phyloP scores from a whole-genome alignment of 2,329 filamentous ascomycete species.

The Colletotrichum simmondsii region DNA sequence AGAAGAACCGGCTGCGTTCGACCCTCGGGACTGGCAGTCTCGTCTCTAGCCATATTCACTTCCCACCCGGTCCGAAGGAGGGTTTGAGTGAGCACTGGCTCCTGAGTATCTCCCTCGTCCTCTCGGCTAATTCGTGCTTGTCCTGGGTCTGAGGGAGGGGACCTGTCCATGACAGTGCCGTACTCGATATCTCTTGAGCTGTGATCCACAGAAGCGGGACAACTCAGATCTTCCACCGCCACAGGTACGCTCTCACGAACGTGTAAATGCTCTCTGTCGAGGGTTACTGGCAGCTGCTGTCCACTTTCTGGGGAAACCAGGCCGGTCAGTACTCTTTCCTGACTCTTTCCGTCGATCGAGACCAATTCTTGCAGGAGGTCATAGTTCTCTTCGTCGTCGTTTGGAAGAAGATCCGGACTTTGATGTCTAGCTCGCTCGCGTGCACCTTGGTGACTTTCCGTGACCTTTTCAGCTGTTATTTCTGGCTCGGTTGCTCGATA shows the following conservation, averaged over 20 bases:
- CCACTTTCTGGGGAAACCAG: not conserved
- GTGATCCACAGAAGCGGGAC: not conserved
- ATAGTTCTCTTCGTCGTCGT: not conserved
- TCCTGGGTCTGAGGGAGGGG: not conserved
- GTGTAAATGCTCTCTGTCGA: not conserved
- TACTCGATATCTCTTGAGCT: not conserved
- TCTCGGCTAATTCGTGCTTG: not conserved
- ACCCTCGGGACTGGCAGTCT: slow-evolving; percentile 7
- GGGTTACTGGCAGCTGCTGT: not conserved
- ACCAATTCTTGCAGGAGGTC: not conserved
- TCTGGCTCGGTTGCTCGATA: slow-evolving; percentile 44
- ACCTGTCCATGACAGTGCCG: not conserved
- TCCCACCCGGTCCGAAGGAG: slow-evolving; percentile 11
- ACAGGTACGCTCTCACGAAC: too few species aligned
- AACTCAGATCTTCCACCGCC: not conserved
- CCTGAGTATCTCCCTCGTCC: not conserved
- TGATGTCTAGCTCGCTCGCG: not conserved
- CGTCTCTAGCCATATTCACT: slow-evolving; percentile 22
- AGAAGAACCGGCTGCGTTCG: slow-evolving; percentile 4
- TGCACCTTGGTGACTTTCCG: not conserved
- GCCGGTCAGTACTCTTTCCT: not conserved
- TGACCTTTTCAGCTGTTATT: not conserved
- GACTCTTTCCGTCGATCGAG: not conserved
- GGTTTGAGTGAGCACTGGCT: not conserved
- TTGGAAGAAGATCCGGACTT: not conserved